Conservation (phyloP, 495 filamentous ascomycete species). For the Parachaetomium inaequale region DNA sequence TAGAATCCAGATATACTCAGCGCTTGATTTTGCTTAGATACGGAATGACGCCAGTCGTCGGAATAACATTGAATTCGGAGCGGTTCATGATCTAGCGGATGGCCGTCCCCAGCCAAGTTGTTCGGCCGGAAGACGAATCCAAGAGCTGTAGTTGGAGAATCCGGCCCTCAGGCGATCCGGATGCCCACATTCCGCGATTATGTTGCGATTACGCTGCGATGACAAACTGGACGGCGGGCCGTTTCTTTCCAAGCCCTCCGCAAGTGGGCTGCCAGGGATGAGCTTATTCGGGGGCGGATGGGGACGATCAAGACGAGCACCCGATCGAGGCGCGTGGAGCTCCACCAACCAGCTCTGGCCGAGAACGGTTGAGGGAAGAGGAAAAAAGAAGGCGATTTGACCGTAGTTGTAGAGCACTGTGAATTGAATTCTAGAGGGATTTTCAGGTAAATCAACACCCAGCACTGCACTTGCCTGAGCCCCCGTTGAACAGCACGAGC, state of each 20-base stretch:
- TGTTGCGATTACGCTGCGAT: slow-evolving; percentile 12
- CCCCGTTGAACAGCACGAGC: not conserved
- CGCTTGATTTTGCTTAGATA: not conserved
- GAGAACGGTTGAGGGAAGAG: not conserved
- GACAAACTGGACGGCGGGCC: slow-evolving; percentile 5
- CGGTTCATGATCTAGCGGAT: not conserved
- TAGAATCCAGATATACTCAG: not conserved
- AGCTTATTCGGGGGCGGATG: not conserved
- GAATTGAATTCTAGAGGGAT: not conserved
- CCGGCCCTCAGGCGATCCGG: not conserved
- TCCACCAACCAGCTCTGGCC: not conserved
- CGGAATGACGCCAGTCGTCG: not conserved
- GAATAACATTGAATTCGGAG: not conserved
- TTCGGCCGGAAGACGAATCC: too few species aligned
- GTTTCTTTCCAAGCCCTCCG: not conserved
- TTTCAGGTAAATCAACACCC: not conserved
- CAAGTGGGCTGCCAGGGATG: not conserved
- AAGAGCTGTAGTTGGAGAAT: not conserved
- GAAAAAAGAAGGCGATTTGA: not conserved
- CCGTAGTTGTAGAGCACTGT: not conserved
- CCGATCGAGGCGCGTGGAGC: not conserved
- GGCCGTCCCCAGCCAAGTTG: not conserved
- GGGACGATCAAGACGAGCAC: not conserved
- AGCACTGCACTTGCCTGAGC: not conserved
- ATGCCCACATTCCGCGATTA: not conserved